Evolutionary conservation across 139 green algal species (phyloP), one percentile per base, ranked within the genome.

Genomic region (Chlorella sorokiniana): DNA sequence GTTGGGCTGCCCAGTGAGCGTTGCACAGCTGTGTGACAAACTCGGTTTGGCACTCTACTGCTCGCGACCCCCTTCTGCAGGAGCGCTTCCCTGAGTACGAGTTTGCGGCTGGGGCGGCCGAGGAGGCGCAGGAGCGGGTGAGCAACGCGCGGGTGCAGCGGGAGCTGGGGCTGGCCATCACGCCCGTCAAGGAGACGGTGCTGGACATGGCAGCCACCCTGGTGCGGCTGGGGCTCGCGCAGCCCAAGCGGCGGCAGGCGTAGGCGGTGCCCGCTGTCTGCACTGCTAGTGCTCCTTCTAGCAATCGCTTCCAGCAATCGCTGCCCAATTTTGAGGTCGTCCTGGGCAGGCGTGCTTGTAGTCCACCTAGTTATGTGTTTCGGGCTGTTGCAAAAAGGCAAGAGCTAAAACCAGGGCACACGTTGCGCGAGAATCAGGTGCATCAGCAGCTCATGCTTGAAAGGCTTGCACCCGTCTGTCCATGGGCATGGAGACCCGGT

Each of bases 181-280:
- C 70, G 4, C 72, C 80, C 4, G 45, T 85, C 8, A 40, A 70
- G 40, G 54, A 69, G 29, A 91, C 85, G 7, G n/a, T 93, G 29
- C 78, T 81, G n/a, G 88, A 91, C 61, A 89, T 88, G 81, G 86
- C 80, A 4, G 38, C 45, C 23, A 86, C 86, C 3, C 61, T 91
- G 51, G 69, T 90, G 25, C 44, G 52, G 25, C 75, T 90, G 9
- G 82, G 83, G 5, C 59, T 81, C 40, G 75, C 75, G 18, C n/a
- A 33, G 40, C 74, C 74, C 35, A 65, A 79, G 72, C 52, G 0
- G 2, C 38, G 11, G 4, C 35, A 67, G 52, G 41, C 29, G 42
- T 72, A 37, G 51, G 56, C 56, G 56, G 56, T 65, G 18, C 11
- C 48, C n/a, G n/a, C n/a, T n/a, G n/a, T n/a, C n/a, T n/a, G n/a